Base-by-base conservation (phyloP, 2,329 filamentous ascomycete genomes). In the Emergomyces orientalis region DNA sequence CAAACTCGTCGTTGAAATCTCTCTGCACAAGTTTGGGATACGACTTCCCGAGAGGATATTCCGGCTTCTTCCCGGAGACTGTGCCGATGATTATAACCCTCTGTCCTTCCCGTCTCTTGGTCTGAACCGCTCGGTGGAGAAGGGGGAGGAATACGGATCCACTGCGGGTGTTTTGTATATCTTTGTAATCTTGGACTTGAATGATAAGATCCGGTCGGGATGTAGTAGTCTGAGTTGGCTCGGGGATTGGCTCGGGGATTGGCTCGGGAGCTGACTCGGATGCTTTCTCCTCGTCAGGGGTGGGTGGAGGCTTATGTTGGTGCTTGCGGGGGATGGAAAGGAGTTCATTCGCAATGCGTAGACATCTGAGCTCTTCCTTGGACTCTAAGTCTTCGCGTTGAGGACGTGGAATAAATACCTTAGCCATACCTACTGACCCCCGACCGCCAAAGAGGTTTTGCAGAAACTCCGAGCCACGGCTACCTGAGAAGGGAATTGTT, bases 71-170 rank as follows among this genome's bases (percentile, higher is more conserved):
- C 0, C 80, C 81, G 30, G 86, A 81, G 11, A 88, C 88, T 6
- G 89, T 91, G n/a, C 92, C 94, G 39, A 97, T 76, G 22, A 97
- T 81, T 62, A 92, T 82, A 60, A 96, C 82, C 64, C 84, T 84
- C 67, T 86, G 83, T 4, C 91, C 91, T 47, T 84, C 81, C 61
- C 82, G 81, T 80, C 92, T 88, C 63, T 87, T 82, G 64, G 84
- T 83, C 69, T 92, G 87, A 32, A 96, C 84, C 7, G 88, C 80
- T 57, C 84, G 82, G 61, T 89, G 86, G 14, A 99, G 77, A 63
- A 87, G 85, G 49, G 81, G 78, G 8, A 97, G 77, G 39, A 97
- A 83, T 27, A 83, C 81, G 1, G 84, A 80, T 13, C 91, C 90
- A 63, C 90, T 86, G 6, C 82, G 74, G 0, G 88, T 87, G 70